A percentile compares a stretch with the other conserved stretches of the same genome.
Conservation (phyloP, 73 alveolate genomes). For the Uronychia binucleata region DNA sequence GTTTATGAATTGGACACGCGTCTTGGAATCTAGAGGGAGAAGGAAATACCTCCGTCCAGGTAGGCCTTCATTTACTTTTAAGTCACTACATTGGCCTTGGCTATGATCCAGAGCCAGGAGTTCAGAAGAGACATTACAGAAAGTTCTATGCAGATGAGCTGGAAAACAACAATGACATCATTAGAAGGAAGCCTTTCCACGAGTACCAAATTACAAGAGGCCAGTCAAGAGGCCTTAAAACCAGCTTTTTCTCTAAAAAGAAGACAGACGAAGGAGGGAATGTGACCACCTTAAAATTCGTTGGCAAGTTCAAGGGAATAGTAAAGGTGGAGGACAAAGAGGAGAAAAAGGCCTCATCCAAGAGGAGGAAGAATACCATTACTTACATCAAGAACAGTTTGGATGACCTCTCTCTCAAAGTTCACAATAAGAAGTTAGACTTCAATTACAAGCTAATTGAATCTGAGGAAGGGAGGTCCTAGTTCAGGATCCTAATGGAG, state of each 20-base stretch:
- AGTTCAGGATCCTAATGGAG: conserved; percentile 28
- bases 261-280: conserved; percentile 54
- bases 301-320: conserved; percentile 61
- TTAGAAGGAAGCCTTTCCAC: conserved; percentile 55
- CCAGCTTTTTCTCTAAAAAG: conserved; percentile 10
- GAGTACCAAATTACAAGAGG: conserved; percentile 55
- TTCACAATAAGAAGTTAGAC: conserved; percentile 20
- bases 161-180: conserved; percentile 28
- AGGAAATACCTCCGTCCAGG: conserved; percentile 33
- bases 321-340: conserved; percentile 33
- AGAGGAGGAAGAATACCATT: conserved; percentile 16
- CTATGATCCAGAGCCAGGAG: conserved; percentile 20
- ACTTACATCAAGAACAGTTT: conserved; percentile 20
- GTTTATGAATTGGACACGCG: conserved; percentile 33
- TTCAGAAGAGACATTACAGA: conserved; percentile 41
- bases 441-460: conserved; percentile 19
- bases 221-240: conserved; percentile 39
- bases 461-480: conserved; percentile 38
- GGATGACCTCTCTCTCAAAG: conserved; percentile 15
- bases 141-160: conserved; percentile 44
- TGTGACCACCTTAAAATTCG: conserved; percentile 31
- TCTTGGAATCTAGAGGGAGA: conserved; percentile 17
- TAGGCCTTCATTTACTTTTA: no score
- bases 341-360: neutral
- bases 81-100: conserved; percentile 51